phyloP scores from a whole-genome alignment of 78 protist genomes.

The Pigoraptor vietnamica region DNA sequence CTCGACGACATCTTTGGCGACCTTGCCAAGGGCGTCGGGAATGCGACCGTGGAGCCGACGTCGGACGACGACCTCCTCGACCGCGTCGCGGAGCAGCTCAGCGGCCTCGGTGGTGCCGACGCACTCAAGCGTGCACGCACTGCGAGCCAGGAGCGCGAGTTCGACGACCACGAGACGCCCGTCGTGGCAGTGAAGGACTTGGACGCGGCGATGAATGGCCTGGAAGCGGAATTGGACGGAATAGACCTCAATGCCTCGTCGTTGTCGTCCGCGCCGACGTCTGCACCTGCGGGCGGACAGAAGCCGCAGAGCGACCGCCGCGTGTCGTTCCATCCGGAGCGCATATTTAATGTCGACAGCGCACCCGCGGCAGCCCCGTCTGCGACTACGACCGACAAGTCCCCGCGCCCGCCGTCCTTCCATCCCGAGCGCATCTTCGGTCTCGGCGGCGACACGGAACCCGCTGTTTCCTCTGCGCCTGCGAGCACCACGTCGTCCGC shows the following conservation, averaged over 20 bases:
- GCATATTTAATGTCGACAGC: background rate
- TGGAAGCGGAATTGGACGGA: too few species aligned
- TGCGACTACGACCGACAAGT: too few species aligned
- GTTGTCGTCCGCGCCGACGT: too few species aligned
- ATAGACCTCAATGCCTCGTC: too few species aligned
- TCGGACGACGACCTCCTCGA: background rate
- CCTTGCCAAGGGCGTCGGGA: background rate
- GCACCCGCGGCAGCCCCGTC: background rate
- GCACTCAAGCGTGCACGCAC: too few species aligned
- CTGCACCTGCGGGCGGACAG: too few species aligned
- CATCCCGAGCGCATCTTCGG: background rate
- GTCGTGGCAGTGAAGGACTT: too few species aligned
- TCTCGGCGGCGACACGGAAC: background rate
- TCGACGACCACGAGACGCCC: too few species aligned
- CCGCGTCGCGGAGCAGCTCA: background rate
- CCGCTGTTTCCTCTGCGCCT: background rate
- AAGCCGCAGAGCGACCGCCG: too few species aligned
- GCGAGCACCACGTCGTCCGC: background rate
- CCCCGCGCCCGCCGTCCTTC: too few species aligned
- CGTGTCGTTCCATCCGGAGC: background rate
- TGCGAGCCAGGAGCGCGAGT: too few species aligned
- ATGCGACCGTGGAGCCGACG: background rate
- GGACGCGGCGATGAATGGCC: too few species aligned
- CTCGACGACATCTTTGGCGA: background rate
- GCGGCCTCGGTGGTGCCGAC: background rate